Evolutionary conservation across 1,284 basidiomycete genomes (phyloP).

Genomic region (Heliocybe sulcata): DNA sequence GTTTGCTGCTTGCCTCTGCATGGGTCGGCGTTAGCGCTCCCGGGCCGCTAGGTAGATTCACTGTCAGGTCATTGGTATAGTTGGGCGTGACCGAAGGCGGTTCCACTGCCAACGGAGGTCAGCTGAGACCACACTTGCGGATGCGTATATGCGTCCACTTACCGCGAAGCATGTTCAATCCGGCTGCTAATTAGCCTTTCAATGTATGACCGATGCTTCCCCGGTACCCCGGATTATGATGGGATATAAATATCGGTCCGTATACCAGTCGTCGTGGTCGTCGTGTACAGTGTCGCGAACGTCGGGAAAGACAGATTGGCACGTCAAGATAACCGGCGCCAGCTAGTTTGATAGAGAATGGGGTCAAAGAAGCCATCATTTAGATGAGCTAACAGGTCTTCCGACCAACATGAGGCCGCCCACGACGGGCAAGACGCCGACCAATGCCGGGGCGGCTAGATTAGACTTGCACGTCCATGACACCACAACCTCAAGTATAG

Average conservation of each 20-base stretch:
- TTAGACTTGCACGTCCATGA: background rate
- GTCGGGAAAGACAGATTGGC: background rate
- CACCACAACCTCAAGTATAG: too few species aligned
- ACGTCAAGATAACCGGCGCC: background rate
- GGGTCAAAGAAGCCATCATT: background rate
- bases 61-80: background rate
- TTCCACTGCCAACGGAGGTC: background rate
- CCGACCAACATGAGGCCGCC: background rate
- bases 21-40: background rate
- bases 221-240: background rate
- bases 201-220: background rate
- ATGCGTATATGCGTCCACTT: background rate
- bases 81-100: background rate
- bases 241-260: background rate
- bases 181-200: background rate
- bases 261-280: background rate
- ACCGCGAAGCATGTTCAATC: background rate
- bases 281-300: background rate
- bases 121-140: background rate
- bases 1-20: slow-evolving; percentile 19
- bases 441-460: background rate
- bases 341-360: background rate
- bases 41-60: background rate
- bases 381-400: background rate
- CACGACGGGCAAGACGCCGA: background rate